Conservation (phyloP, 2,329 filamentous ascomycete genomes). For the Calonectria pteridis region DNA sequence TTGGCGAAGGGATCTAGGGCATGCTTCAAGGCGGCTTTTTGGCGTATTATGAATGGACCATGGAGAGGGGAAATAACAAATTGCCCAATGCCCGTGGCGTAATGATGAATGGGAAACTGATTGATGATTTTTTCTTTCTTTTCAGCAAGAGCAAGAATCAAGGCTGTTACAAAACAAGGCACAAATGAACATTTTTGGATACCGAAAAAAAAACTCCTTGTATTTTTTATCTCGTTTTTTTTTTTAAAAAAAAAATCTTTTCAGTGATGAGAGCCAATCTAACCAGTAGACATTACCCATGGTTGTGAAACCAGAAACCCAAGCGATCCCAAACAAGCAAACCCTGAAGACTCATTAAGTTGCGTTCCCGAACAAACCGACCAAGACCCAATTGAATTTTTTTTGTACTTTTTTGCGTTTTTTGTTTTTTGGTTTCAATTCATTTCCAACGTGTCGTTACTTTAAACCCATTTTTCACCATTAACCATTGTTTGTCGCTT, state of each 20-base stretch:
- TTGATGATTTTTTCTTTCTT: not conserved
- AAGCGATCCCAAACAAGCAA: slow-evolving; percentile 25
- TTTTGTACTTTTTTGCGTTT: not conserved
- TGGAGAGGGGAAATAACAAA: not conserved
- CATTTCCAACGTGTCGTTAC: slow-evolving; percentile 25
- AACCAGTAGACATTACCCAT: slow-evolving; percentile 47
- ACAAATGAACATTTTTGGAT: slow-evolving; percentile 4
- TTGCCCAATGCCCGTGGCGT: not conserved
- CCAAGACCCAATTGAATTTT: slow-evolving; percentile 2
- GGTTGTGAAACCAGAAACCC: slow-evolving; percentile 28
- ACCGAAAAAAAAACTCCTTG: slow-evolving; percentile 10
- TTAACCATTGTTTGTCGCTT: slow-evolving; percentile 55
- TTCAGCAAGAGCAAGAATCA: not conserved
- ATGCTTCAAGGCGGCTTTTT: not conserved
- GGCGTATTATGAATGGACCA: slow-evolving; percentile 8
- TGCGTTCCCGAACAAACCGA: slow-evolving; percentile 1
- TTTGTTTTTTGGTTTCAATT: not conserved
- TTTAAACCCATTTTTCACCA: slow-evolving; percentile 26
- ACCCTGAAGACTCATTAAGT: slow-evolving; percentile 30
- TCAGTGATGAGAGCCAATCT: slow-evolving; percentile 37
- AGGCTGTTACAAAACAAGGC: not conserved
- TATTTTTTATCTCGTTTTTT: slow-evolving; percentile 34
- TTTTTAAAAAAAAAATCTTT: slow-evolving; percentile 42
- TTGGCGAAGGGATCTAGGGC: not conserved
- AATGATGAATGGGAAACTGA: slow-evolving; percentile 10